phyloP scores from a whole-genome alignment of 176 grass and related monocot genomes.

The Aegilops umbellulata region DNA sequence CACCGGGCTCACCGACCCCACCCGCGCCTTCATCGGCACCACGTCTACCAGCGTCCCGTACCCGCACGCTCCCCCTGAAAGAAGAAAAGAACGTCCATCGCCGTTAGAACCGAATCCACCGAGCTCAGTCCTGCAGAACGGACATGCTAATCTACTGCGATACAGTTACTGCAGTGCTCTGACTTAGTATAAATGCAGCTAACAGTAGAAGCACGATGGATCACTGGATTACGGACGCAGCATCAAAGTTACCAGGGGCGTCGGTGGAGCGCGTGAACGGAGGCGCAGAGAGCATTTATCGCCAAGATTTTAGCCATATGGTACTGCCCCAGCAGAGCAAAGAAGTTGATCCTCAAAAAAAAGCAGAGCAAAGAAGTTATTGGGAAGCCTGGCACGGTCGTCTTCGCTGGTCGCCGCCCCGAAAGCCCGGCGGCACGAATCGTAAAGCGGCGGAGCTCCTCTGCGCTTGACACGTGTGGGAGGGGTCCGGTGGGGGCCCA shows the following conservation, averaged over 20 bases:
- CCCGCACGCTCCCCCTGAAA: conserved; percentile 85
- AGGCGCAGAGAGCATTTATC: not conserved
- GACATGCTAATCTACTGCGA: not conserved
- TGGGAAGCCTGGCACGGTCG: conserved; percentile 26
- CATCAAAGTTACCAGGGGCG: conserved; percentile 9
- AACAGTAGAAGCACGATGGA: not conserved
- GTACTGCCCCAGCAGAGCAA: not conserved
- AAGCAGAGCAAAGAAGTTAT: not conserved
- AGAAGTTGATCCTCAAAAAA: too few relatives aligned
- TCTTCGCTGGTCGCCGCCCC: not conserved
- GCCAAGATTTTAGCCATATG: not conserved
- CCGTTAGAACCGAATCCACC: not conserved
- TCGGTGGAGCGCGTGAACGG: conserved; percentile 14
- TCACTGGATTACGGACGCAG: not conserved
- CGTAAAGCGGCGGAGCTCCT: conserved; percentile 14
- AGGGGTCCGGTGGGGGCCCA: not conserved
- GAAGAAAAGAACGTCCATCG: not conserved
- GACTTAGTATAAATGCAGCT: conserved; percentile 7
- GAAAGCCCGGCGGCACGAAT: conserved; percentile 7
- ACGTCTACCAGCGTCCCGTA: conserved; percentile 96
- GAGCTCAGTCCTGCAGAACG: not conserved
- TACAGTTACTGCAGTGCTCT: not conserved
- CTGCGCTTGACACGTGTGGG: conserved; percentile 14
- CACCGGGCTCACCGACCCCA: conserved; percentile 89
- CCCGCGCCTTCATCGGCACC: conserved; percentile 77